Evolutionary conservation across 768 basidiomycete species (phyloP), one percentile per base, ranked within the genome.

Genomic region (Leccinum incarnatum): DNA sequence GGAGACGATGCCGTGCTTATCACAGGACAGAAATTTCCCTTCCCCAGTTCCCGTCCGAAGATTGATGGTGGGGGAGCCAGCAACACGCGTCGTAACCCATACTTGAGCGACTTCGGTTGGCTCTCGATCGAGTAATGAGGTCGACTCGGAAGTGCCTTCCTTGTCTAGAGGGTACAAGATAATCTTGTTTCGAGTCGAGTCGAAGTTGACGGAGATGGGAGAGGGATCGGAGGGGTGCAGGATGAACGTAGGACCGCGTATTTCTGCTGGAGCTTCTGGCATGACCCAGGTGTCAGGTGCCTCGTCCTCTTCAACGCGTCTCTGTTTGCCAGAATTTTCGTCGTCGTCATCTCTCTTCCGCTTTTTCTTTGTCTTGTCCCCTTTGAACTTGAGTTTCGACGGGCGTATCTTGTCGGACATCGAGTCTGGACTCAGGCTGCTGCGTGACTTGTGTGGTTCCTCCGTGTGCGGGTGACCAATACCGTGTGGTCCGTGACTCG

Each of bases 21-120:
- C 92, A 74, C 89, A 91, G 8, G 91, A 93, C 50, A 97, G 76
- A 71, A 95, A 97, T 74, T 94, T 94, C 10, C 92, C 92, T 70
- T 90, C 91, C 23, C 90, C 90, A n/a, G 84, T 84, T 1, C 91
- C 91, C 34, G 91, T 91, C 21, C 94, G 86, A 59, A 96, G 75
- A 70, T 95, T 96, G 69, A 96, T 82, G 11, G 91, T 92, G 5
- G 84, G 72, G 19, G 93, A 85, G 34, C 93, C 93, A 42, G 92
- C 89, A 21, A 95, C 82, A 50, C 91, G 86, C 29, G 93, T 95
- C 23, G 81, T 83, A 14, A 96, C 94, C 93, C 93, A 96, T 12
- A 96, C 93, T 67, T 95, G 93, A 19, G 88, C 78, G 32, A 95
- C 89, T 59, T 95, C 93, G 0, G 83, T 82, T 4, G 94, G 94